Conservation (phyloP, 176 grass and related monocot genomes). For the Themeda triandra region DNA sequence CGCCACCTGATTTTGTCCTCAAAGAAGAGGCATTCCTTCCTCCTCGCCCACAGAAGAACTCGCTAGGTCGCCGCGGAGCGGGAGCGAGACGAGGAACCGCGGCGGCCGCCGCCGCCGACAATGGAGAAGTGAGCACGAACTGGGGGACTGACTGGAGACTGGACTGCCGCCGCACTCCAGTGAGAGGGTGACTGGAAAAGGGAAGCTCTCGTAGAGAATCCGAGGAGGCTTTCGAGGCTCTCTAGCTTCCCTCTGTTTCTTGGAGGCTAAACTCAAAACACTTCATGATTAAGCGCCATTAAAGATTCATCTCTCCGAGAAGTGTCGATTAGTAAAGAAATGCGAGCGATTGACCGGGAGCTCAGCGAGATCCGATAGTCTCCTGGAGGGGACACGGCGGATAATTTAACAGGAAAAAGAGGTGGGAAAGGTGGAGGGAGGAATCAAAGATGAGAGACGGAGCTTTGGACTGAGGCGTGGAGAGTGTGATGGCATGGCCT, state of each 20-base stretch:
- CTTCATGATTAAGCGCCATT: slow-evolving; percentile 18
- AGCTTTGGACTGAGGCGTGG: slow-evolving; percentile 10
- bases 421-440: slow-evolving; percentile 1
- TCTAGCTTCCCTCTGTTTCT: slow-evolving; percentile 30
- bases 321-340: slow-evolving; percentile 38
- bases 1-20: not conserved
- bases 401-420: not conserved
- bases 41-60: not conserved
- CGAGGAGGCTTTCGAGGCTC: slow-evolving; percentile 9
- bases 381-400: slow-evolving; percentile 2
- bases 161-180: not conserved
- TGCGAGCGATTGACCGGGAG: slow-evolving; percentile 22
- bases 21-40: not conserved
- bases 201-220: slow-evolving; percentile 23
- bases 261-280: slow-evolving; percentile 21
- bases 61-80: not conserved
- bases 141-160: not conserved
- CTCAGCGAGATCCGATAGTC: slow-evolving; percentile 27
- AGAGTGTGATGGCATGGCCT: too few relatives aligned
- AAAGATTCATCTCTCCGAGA: slow-evolving; percentile 6
- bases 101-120: not conserved
- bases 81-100: not conserved
- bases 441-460: slow-evolving; percentile 27
- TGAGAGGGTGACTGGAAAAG: not conserved
- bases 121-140: not conserved